Evolutionary conservation across 306 rosid species (phyloP).

Genomic region (Calophaca sinica): DNA sequence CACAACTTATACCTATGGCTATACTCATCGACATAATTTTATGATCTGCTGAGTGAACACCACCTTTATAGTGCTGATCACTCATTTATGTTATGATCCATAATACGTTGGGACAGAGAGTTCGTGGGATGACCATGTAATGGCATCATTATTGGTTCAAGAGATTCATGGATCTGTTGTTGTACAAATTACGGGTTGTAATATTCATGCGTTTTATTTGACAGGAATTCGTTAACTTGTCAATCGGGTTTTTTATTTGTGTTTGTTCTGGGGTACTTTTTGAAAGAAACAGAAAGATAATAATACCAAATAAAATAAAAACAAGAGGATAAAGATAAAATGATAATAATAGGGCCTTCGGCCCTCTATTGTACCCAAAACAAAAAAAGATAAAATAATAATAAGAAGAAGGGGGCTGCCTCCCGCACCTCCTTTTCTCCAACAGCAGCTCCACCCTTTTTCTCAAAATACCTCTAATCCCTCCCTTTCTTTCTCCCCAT

Average conservation of each 20-base stretch:
- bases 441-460: too few species aligned
- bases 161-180: constrained; percentile 34
- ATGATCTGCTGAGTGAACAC: constrained; percentile 32
- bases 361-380: too few species aligned
- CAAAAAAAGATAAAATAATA: neutral
- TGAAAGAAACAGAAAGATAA: neutral
- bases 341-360: too few species aligned
- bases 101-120: constrained; percentile 29
- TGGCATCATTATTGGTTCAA: constrained; percentile 28
- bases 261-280: neutral
- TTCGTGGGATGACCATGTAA: constrained; percentile 28
- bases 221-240: constrained; percentile 25
- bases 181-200: constrained; percentile 43
- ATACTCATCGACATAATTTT: constrained; percentile 36
- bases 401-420: too few species aligned
- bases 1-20: constrained; percentile 45
- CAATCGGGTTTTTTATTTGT: constrained; percentile 8
- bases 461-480: too few species aligned
- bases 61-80: constrained; percentile 29
- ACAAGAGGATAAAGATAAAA: neutral
- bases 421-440: too few species aligned
- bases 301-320: neutral
- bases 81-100: constrained; percentile 38
- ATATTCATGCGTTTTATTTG: constrained; percentile 40
- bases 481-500: too few species aligned